phyloP scores from a whole-genome alignment of 495 filamentous ascomycete species.

The Neohortaea acidophila region DNA sequence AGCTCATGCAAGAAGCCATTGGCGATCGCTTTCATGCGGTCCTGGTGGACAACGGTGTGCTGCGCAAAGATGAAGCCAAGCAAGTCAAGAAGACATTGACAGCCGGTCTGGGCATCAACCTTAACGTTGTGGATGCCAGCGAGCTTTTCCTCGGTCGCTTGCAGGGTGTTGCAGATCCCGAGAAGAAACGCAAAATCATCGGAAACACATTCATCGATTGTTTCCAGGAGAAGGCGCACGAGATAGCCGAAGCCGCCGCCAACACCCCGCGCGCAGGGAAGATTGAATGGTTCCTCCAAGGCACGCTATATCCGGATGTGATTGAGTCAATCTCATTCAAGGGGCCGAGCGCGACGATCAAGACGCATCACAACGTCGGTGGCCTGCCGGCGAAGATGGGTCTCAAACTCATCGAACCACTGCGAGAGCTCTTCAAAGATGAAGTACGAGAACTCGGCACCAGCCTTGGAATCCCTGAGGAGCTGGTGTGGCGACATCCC shows the following conservation, averaged over 20 bases:
- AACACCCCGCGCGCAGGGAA: slow-evolving; percentile 45
- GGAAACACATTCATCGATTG: slow-evolving; percentile 74
- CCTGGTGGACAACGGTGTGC: slow-evolving; percentile 72
- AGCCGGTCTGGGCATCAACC: slow-evolving; percentile 70
- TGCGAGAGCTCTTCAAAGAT: slow-evolving; percentile 70
- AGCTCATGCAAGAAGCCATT: slow-evolving; percentile 70
- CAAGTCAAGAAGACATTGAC: slow-evolving; percentile 61
- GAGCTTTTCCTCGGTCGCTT: slow-evolving; percentile 59
- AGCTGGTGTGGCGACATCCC: slow-evolving; percentile 71
- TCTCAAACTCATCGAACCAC: slow-evolving; percentile 63
- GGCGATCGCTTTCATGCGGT: slow-evolving; percentile 81
- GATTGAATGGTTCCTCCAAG: slow-evolving; percentile 75
- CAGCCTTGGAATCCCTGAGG: slow-evolving; percentile 57
- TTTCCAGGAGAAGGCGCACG: slow-evolving; percentile 65
- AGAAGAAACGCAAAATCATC: slow-evolving; percentile 90
- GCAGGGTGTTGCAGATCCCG: slow-evolving; percentile 57
- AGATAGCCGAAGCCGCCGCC: slow-evolving; percentile 54
- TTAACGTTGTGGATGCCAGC: slow-evolving; percentile 72
- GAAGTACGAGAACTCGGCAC: slow-evolving; percentile 68
- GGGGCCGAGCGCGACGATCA: slow-evolving; percentile 68
- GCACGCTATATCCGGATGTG: slow-evolving; percentile 68
- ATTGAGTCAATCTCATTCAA: slow-evolving; percentile 74
- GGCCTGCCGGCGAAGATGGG: slow-evolving; percentile 45
- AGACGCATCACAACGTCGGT: slow-evolving; percentile 76
- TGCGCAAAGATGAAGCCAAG: slow-evolving; percentile 74